Base-by-base conservation (phyloP, 305 asterid genomes). In the Solanum chacoense region DNA sequence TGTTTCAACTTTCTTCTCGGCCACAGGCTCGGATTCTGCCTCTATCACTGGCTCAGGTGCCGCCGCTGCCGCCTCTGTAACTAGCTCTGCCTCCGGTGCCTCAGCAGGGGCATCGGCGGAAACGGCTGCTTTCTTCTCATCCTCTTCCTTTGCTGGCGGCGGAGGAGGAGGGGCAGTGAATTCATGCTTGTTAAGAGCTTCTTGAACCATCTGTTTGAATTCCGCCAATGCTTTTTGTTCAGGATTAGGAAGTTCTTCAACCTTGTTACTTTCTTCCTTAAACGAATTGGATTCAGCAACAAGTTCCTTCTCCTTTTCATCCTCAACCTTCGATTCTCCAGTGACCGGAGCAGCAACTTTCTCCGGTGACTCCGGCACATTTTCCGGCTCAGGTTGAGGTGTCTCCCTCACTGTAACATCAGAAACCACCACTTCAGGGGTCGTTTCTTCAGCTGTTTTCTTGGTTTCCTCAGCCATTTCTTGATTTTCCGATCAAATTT, bases 181-280 rank as follows among this genome's bases (percentile, higher is more conserved):
- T 40, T 93, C 95, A 37, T 91, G 95, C 86, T 94, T 95, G 88
- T 89, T 88, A 88, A 95, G 93, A 1, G 96, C 98, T 88, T 92
- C 94, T 90, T 91, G 92, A 67, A 95, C 90, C 91, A 94, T 37
- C 40, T 29, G 69, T 26, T 95, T 95, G 90, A 95, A 90, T 63
- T 95, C 98, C 74, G 95, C 98, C 89, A 95, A 87, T 22, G 98
- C 97, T 26, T 93, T 94, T 92, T 94, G 93, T 37, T 95, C 94
- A 7, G 96, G 98, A 72, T 95, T 96, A 38, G 94, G 91, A 9
- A 94, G 94, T 85, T 95, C 98, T 79, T 93, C 97, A 40, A 94
- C 96, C 85, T 94, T 94, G 93, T 94, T 95, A 90, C 94, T 94
- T 76, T 95, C 97, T 92, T 95, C 98, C 90, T 95, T 94, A 67